Evolutionary conservation across 768 basidiomycete species (phyloP), one percentile per base, ranked within the genome.

Genomic region (Aureoboletus auriporus): DNA sequence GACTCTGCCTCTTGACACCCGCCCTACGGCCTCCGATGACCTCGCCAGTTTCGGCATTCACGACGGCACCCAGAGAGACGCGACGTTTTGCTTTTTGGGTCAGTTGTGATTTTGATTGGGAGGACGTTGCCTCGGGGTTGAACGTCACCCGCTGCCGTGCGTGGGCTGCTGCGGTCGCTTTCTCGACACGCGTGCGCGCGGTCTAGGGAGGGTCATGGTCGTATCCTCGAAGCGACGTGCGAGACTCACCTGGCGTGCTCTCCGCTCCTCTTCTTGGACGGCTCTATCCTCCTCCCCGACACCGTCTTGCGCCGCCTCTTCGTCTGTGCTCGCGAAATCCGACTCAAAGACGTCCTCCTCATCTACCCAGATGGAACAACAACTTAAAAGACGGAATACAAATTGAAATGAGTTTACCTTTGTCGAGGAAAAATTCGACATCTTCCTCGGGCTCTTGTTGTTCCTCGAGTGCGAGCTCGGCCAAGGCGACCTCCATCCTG

Each of bases 261-360:
- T 71, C 49, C 68, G 75, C 46, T 89, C 85, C 55, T 88, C 86
- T 9, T 84, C 82, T 30, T 70, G 65, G 5, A 77, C 70, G n/a
- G 68, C 69, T 36, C 68, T 74, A 57, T 91, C 89, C 1, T 71
- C 83, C 5, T 69, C 73, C 6, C 79, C 79, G 14, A 71, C 69
- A 10, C 76, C 78, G 23, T 77, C 75, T n/a, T 77, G 75, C 1
- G 66, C 74, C 33, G 63, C 70, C 48, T 76, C 79, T 38, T 89
- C 89, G 49, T 92, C 90, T 0, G 90, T 92, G 54, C 85, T 88
- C 53, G 82, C 86, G 59, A 93, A 93, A 63, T 93, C 90, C 9
- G 86, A 88, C 54, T 77, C 89, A 50, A 90, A 89, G 8, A 84
- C 63, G 58, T 92, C 89, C 55, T 87, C 82, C 63, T 93, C 90